Percentiles rank a stretch among this genome's conserved stretches.
These are phyloP conservation scores for Aspergillus brunneoviolaceus DNA, from an alignment of 2,329 filamentous ascomycete species.

Conservation along the genomic window DNA sequence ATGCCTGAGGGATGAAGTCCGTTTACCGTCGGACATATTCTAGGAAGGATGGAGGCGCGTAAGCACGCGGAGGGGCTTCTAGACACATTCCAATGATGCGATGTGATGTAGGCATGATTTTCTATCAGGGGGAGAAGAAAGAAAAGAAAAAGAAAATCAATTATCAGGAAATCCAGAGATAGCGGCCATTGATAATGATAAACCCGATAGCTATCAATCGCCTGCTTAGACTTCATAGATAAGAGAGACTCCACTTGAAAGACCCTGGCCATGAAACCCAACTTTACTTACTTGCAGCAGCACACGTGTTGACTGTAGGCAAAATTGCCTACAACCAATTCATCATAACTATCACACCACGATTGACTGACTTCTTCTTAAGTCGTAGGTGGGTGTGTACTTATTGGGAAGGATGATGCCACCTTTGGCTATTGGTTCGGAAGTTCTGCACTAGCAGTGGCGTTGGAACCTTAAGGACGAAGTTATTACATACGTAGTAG, in stretches of 20 bases:
- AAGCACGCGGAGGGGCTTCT: too few relatives aligned
- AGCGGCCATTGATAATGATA: not conserved
- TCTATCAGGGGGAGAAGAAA: too few relatives aligned
- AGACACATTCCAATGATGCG: too few relatives aligned
- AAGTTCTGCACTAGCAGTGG: conserved; percentile 1
- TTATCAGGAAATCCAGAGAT: not conserved
- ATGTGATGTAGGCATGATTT: too few relatives aligned
- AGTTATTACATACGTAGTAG: not conserved
- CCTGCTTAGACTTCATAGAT: not conserved
- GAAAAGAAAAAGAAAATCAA: not conserved
- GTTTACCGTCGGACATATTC: not conserved
- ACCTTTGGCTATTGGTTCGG: conserved; percentile 1
- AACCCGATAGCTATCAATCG: not conserved
- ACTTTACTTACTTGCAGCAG: not conserved
- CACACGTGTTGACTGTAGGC: not conserved
- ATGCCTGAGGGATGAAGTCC: not conserved
- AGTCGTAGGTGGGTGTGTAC: not conserved
- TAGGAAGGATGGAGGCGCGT: too few relatives aligned
- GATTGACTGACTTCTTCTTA: not conserved
- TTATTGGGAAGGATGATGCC: not conserved
- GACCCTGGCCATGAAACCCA: not conserved
- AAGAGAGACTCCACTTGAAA: not conserved
- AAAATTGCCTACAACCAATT: not conserved
- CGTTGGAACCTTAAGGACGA: conserved; percentile 5
- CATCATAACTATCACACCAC: not conserved